Conservation (phyloP, 1,284 basidiomycete genomes). For the Apiotrichum akiyoshidainum region DNA sequence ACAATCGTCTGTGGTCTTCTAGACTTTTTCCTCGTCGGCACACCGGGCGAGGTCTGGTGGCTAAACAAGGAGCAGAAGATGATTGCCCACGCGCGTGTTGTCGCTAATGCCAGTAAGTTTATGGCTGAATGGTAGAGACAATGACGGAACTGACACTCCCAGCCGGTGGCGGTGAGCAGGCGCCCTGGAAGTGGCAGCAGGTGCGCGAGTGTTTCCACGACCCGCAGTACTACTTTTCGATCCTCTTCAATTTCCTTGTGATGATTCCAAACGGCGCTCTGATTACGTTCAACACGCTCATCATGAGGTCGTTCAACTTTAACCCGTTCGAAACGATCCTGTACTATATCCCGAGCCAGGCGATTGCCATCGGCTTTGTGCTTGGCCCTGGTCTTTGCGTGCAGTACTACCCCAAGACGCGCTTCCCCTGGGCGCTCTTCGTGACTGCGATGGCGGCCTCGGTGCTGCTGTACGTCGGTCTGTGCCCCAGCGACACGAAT, state of each 20-base stretch:
- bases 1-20: slow-evolving; percentile 16
- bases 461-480: slow-evolving; percentile 10
- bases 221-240: slow-evolving; percentile 26
- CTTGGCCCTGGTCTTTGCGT: slow-evolving; percentile 16
- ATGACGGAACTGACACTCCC: background rate
- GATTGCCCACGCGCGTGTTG: slow-evolving; percentile 23
- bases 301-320: slow-evolving; percentile 22
- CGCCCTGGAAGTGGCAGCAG: slow-evolving; percentile 27
- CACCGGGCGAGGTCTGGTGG: slow-evolving; percentile 24
- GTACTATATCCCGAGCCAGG: slow-evolving; percentile 10
- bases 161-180: slow-evolving; percentile 20
- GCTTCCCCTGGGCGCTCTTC: slow-evolving; percentile 24
- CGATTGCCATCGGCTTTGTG: slow-evolving; percentile 9
- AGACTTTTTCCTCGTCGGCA: slow-evolving; percentile 22
- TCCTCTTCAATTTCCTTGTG: slow-evolving; percentile 21
- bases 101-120: slow-evolving; percentile 18
- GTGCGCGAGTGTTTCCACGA: slow-evolving; percentile 25
- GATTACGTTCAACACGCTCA: slow-evolving; percentile 23
- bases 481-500: slow-evolving; percentile 3
- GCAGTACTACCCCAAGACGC: slow-evolving; percentile 12
- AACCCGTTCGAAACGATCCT: slow-evolving; percentile 13
- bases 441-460: background rate
- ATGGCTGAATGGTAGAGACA: background rate
- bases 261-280: slow-evolving; percentile 33
- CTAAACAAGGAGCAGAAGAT: slow-evolving; percentile 20